These are phyloP conservation scores for Alisma plantagoaquatica DNA, from an alignment of 106 monocot genomes.

Conservation along the genomic window DNA sequence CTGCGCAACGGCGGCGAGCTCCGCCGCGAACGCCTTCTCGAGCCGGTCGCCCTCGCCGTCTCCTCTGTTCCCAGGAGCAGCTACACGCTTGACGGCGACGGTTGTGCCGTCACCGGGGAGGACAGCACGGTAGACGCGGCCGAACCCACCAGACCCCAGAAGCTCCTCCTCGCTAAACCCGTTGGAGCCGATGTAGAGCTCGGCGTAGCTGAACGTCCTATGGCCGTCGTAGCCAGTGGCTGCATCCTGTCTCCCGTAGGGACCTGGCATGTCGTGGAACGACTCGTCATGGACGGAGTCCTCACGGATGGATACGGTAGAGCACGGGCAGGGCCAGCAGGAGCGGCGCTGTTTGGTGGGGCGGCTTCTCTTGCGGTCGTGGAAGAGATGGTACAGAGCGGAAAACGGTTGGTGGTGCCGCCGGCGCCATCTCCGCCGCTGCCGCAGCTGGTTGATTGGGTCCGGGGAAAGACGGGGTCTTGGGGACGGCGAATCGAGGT, in stretches of 20 bases:
- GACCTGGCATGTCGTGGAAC: constrained; percentile 59
- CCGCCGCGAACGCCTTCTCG: constrained; percentile 75
- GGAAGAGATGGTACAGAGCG: too few species aligned
- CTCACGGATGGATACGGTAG: neutral
- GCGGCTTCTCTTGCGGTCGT: neutral
- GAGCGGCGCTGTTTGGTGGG: constrained; percentile 11
- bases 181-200: constrained; percentile 78
- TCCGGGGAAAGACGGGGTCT: neutral
- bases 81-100: constrained; percentile 82
- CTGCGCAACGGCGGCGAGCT: constrained; percentile 83
- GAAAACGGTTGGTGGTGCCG: too few species aligned
- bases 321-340: constrained; percentile 13
- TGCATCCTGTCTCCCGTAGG: constrained; percentile 3
- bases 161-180: constrained; percentile 66
- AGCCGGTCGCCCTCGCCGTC: constrained; percentile 16
- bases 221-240: constrained; percentile 20
- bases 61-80: neutral
- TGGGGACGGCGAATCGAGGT: constrained; percentile 2
- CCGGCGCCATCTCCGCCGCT: too few species aligned
- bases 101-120: constrained; percentile 54
- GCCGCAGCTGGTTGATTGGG: neutral
- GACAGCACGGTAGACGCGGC: constrained; percentile 63
- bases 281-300: neutral
- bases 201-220: constrained; percentile 71
- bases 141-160: constrained; percentile 81